Conservation (phyloP, 768 basidiomycete species). For the Phanerochaete sordida region DNA sequence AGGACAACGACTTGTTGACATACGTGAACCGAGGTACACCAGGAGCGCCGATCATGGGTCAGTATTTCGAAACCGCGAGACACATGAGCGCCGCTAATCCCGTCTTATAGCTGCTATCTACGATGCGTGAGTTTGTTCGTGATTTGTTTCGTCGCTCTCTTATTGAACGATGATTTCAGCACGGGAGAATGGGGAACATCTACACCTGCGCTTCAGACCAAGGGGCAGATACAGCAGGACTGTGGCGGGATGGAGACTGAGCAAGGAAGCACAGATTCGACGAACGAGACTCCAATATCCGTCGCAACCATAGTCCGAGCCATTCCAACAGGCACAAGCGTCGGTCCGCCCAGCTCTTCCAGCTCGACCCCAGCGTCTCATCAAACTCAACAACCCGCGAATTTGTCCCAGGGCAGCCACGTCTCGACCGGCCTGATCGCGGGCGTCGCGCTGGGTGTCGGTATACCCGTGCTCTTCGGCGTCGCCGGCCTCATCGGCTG, state of each 20-base stretch:
- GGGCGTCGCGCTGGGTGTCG: not conserved
- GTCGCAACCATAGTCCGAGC: not conserved
- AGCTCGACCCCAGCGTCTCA: not conserved
- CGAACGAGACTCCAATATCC: not conserved
- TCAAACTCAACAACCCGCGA: too few relatives aligned
- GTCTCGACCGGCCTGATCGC: not conserved
- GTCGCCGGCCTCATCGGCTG: not conserved
- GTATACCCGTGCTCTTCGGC: not conserved
- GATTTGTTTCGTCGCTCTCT: not conserved
- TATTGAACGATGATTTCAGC: not conserved
- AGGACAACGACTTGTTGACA: not conserved
- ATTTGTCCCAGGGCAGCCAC: not conserved
- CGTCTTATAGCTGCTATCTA: not conserved
- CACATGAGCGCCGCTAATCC: not conserved
- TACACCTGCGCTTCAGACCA: not conserved
- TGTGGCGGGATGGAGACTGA: not conserved
- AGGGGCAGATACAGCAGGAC: not conserved
- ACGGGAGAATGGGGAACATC: not conserved
- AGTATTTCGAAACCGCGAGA: not conserved
- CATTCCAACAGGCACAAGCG: not conserved
- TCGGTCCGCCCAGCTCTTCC: not conserved
- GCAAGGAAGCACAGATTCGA: too few relatives aligned
- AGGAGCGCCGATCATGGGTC: not conserved
- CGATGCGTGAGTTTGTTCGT: not conserved
- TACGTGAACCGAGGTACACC: not conserved